phyloP scores from a whole-genome alignment of 495 filamentous ascomycete genomes.

The Penicillium herquei region DNA sequence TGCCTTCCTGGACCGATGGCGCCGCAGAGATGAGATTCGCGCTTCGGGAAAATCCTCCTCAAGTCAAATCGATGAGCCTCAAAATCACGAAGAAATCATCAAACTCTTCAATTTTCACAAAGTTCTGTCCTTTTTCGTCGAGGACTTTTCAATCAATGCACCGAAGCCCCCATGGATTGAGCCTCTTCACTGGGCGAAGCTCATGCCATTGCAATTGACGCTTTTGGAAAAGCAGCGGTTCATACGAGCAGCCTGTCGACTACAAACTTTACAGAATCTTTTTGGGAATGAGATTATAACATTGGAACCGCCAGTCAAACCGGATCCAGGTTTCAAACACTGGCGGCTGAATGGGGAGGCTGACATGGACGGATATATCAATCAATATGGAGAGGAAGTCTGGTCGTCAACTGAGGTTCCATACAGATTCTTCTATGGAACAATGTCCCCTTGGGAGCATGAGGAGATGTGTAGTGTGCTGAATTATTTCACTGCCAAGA shows the following conservation, averaged over 20 bases:
- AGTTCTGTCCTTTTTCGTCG: constrained; percentile 11
- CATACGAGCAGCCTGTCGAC: constrained; percentile 19
- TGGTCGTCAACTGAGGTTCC: neutral
- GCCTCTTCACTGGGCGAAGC: constrained; percentile 6
- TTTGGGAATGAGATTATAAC: constrained; percentile 11
- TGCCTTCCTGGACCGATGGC: constrained; percentile 17
- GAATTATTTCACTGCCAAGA: constrained; percentile 7
- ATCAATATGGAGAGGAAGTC: too few relatives aligned
- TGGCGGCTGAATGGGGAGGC: too few relatives aligned
- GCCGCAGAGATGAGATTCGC: constrained; percentile 15
- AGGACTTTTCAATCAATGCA: constrained; percentile 13
- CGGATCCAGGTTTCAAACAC: neutral
- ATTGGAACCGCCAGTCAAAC: too few relatives aligned
- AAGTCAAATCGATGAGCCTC: neutral
- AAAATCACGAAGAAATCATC: constrained; percentile 6
- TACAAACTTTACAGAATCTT: constrained; percentile 12
- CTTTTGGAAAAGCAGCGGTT: constrained; percentile 12
- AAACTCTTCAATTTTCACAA: constrained; percentile 17
- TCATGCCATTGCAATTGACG: constrained; percentile 8
- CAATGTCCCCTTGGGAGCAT: constrained; percentile 20
- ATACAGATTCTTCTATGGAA: constrained; percentile 15
- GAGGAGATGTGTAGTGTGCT: constrained; percentile 18
- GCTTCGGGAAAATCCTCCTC: neutral
- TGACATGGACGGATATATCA: too few relatives aligned
- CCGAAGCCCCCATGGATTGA: constrained; percentile 15